phyloP scores from a whole-genome alignment of 2,329 filamentous ascomycete species.

The Hypomyces perniciosus region DNA sequence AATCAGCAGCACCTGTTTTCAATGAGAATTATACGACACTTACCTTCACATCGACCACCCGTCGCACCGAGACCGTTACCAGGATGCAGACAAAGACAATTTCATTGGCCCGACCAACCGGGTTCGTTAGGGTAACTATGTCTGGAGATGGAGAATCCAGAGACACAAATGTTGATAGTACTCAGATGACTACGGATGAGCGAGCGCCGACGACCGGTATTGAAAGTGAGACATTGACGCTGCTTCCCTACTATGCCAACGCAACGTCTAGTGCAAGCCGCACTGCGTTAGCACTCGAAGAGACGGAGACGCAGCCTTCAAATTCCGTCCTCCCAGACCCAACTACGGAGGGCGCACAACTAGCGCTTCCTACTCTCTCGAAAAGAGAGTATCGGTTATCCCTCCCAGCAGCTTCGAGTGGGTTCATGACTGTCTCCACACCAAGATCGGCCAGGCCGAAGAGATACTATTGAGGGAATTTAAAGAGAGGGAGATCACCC shows the following conservation, averaged over 20 bases:
- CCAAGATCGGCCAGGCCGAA: slow-evolving; percentile 14
- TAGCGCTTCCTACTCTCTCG: not conserved
- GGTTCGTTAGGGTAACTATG: not conserved
- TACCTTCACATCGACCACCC: slow-evolving; percentile 2
- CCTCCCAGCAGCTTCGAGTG: slow-evolving; percentile 5
- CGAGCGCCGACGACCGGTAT: too few relatives aligned
- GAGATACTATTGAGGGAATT: not conserved
- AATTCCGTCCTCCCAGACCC: not conserved
- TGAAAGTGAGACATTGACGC: too few relatives aligned
- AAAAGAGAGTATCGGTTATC: not conserved
- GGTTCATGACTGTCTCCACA: slow-evolving; percentile 22
- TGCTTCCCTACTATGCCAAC: not conserved
- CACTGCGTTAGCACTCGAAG: not conserved
- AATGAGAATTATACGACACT: not conserved
- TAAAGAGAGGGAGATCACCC: slow-evolving; percentile 8
- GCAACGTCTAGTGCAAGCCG: not conserved
- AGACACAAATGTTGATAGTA: too few relatives aligned
- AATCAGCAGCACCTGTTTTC: not conserved
- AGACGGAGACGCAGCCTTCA: not conserved
- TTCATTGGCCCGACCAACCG: not conserved
- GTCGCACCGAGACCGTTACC: not conserved
- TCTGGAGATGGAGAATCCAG: too few relatives aligned
- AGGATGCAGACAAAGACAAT: not conserved
- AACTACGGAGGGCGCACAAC: not conserved
- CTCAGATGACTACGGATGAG: too few relatives aligned